Evolutionary conservation across 257 asterid species (phyloP), one percentile per base, ranked within the genome.

Genomic region (Ballota nigra): DNA sequence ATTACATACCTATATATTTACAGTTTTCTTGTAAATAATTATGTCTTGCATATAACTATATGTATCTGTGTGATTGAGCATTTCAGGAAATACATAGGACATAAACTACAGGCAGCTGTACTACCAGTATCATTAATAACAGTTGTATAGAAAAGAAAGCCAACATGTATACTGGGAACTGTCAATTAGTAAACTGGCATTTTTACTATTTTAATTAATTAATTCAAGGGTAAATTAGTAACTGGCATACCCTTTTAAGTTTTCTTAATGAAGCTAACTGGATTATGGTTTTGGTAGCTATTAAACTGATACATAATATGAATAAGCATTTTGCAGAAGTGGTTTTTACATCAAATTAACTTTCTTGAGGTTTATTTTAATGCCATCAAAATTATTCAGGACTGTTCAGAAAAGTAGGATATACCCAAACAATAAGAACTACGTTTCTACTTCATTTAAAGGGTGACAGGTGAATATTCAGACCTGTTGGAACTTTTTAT

Each of bases 401-500:
- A 55, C 2, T 8, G 52, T 51, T 22, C 58, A 75, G 57, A 7
- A 18, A 51, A 71, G 28, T 24, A 26, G 70, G 38, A 22, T 1
- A 38, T 61, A 34, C 24, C 29, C 43, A 59, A 59, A 68, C 23
- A 6, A 57, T 52, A 36, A 36, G 61, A 61, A 38, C 28, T 61
- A 56, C 6, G 38, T 62, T 38, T n/a, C n/a, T 45, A 70, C 33
- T 9, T 67, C 18, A 49, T 57, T 47, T 49, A 15, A 47, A 72
- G 29, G 13, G 62, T 18, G 31, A 63, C 34, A 23, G 40, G 38
- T 65, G 65, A 79, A 75, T 74, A 33, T 61, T 38, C 83, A 66
- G 77, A 91, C 99, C 99, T 94, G 85, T 77, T 84, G 40, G 98
- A 82, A 76, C 95, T 89, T 87, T 95, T 95, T 64, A 95, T 95